Evolutionary conservation across 208 protist species (phyloP).

Genomic region (Leishmania tarentolae): DNA sequence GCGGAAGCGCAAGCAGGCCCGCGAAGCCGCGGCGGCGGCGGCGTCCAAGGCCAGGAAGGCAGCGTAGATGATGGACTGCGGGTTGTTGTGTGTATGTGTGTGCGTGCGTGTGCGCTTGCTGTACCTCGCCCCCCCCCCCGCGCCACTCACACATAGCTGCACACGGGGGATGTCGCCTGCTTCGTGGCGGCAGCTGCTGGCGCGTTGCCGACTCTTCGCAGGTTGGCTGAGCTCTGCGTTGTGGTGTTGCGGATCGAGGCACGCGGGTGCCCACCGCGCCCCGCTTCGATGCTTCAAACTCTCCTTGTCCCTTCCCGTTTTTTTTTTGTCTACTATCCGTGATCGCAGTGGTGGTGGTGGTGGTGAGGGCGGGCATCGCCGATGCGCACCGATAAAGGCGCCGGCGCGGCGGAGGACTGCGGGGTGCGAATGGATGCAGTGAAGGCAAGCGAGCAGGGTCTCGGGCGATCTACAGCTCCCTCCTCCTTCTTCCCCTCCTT

Average conservation of each 20-base stretch:
- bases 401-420: not conserved
- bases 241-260: not conserved
- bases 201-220: not conserved
- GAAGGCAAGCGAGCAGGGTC: not conserved
- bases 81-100: not conserved
- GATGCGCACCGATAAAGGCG: not conserved
- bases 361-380: not conserved
- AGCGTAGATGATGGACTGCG: not conserved
- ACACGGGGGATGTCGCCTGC: not conserved
- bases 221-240: not conserved
- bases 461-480: not conserved
- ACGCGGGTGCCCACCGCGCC: not conserved
- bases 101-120: not conserved
- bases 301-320: not conserved
- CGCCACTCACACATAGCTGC: not conserved
- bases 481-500: not conserved
- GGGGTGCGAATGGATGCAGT: not conserved
- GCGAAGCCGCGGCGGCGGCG: conserved; percentile 14
- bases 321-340: not conserved
- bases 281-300: not conserved
- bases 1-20: conserved; percentile 23
- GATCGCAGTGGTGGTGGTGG: not conserved
- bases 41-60: conserved; percentile 17
- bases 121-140: too few relatives aligned
- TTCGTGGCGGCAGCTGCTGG: not conserved